phyloP scores from a whole-genome alignment of 2,329 filamentous ascomycete genomes.

The Macroventuria anomochaeta region DNA sequence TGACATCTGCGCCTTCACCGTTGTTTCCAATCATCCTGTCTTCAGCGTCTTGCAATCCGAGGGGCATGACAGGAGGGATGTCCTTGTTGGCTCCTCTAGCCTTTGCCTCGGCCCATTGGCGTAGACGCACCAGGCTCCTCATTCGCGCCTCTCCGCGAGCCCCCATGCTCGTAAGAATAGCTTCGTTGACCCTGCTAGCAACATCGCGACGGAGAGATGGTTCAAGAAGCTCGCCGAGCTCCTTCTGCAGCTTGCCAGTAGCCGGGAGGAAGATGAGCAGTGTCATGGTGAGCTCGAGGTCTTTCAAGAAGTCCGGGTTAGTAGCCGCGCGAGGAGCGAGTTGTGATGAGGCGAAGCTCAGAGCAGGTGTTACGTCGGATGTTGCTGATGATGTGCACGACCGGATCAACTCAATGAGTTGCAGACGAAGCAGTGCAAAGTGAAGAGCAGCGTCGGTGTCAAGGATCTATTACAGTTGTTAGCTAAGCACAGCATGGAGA shows the following conservation, averaged over 20 bases:
- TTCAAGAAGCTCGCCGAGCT: slow-evolving; percentile 77
- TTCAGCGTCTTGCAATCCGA: slow-evolving; percentile 51
- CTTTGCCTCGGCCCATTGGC: slow-evolving; percentile 81
- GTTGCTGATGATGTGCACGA: slow-evolving; percentile 69
- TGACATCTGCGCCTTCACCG: slow-evolving; percentile 46
- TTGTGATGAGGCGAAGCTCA: slow-evolving; percentile 87
- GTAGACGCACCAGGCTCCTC: slow-evolving; percentile 77
- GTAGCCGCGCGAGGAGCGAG: slow-evolving; percentile 86
- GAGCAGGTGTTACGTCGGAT: slow-evolving; percentile 77
- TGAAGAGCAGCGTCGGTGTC: slow-evolving; percentile 84
- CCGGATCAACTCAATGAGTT: slow-evolving; percentile 92
- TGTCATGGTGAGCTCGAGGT: slow-evolving; percentile 91
- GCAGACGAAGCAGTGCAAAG: slow-evolving; percentile 86
- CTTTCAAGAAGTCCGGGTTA: slow-evolving; percentile 79
- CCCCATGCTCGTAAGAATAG: slow-evolving; percentile 77
- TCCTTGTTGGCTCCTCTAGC: slow-evolving; percentile 56
- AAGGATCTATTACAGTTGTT: slow-evolving; percentile 69
- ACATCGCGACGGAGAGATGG: slow-evolving; percentile 80
- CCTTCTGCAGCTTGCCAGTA: slow-evolving; percentile 73
- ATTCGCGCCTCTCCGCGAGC: slow-evolving; percentile 81
- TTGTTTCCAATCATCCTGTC: slow-evolving; percentile 41
- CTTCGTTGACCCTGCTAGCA: slow-evolving; percentile 88
- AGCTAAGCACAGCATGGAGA: slow-evolving; percentile 26
- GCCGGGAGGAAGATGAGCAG: slow-evolving; percentile 82
- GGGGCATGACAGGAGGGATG: slow-evolving; percentile 49